Evolutionary conservation across 805 yeast genomes (phyloP), one percentile per base, ranked within the genome.

Genomic region (Ogataea thermomethanolica): DNA sequence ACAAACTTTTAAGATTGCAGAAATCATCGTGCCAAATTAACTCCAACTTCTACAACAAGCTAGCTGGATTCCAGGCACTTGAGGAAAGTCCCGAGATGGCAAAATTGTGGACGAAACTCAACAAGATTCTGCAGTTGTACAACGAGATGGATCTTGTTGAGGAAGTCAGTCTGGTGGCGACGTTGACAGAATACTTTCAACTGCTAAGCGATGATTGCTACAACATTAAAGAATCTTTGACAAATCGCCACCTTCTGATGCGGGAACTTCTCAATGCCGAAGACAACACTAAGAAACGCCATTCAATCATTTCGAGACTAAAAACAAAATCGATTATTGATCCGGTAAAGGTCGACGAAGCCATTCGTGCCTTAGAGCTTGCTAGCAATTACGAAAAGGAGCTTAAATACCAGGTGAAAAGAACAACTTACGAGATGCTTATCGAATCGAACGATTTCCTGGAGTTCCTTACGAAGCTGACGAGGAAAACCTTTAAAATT

Each of bases 161-260:
- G 50, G 82, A 86, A 31, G 76, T 85, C 8, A 74, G 80, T 44
- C 86, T 82, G 46, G 69, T 78, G 62, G 89, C 93, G 0, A 71
- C 84, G 0, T 61, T 91, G 25, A 89, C 86, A 2, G 97, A 91
- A 52, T 84, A 84, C 1, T 58, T 88, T 11, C 77, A 71, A 41
- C 68, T 75, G 52, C 66, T 88, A 22, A 67, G 78, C 3, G 75
- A 76, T 45, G 96, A 90, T 52, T 82, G 93, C 11, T 93, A 82
- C 60, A 81, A 84, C 43, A 83, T 90, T 42, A 93, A 93, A 61
- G 99, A 93, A 63, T 83, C 96, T 0, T 68, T 93, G 39, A 93
- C 99, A 0, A 90, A 91, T 63, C 73, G 99, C 44, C 96, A 93
- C 60, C 69, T 93, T 42, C 65, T 91, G 27, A 93, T 93, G 96